Base-by-base conservation (phyloP, 2,329 filamentous ascomycete species). In the Colletotrichum australisinense region DNA sequence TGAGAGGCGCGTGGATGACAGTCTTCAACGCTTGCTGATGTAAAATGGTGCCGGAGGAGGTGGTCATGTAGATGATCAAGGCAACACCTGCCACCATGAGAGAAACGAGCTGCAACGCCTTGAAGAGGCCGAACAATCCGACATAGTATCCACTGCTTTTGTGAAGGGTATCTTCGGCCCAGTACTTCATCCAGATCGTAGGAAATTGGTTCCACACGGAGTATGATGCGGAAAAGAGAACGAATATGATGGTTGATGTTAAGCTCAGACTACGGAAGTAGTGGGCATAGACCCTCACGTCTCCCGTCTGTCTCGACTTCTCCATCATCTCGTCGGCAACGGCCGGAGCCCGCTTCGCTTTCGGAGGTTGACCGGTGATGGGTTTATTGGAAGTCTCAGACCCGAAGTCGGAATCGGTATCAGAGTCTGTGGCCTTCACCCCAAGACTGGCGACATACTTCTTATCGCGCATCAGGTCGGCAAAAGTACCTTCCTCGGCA, bases 401-500 rank as follows among this genome's bases (percentile, higher is more conserved):
- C 4, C 5, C 56, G 0, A 55, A 32, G 28, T 66, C 67, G 8
- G 73, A 69, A 9, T 72, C 74, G 12, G 72, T 60, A 42, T 74
- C 70, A 1, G 76, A 74, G n/a, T 74, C 66, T 3, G 66, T 63
- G 2, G 63, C 75, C 35, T 76, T 76, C 16, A 82, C 65, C 0
- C 78, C 80, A 0, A 83, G 77, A 28, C 76, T 78, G 14, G 79
- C 76, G 1, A 83, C 78, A 35, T 83, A 83, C 60, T 78, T 79
- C 52, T 78, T 74, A 62, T 81, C 79, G 1, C 75, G 75, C 60
- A 74, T 72, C 14, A 86, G 78, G 19, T 82, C 76, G 2, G 78
- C 65, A 32, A 84, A 86, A 1, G 75, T 80, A 1, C 75, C 75
- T 46, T 88, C 83, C 38, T 89, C 86, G 0, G 84, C 77, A 1